A percentile compares a stretch with the other conserved stretches of the same genome.
Evolutionary conservation across 257 asterid species (phyloP).

Genomic region (Fraxinus excelsior): DNA sequence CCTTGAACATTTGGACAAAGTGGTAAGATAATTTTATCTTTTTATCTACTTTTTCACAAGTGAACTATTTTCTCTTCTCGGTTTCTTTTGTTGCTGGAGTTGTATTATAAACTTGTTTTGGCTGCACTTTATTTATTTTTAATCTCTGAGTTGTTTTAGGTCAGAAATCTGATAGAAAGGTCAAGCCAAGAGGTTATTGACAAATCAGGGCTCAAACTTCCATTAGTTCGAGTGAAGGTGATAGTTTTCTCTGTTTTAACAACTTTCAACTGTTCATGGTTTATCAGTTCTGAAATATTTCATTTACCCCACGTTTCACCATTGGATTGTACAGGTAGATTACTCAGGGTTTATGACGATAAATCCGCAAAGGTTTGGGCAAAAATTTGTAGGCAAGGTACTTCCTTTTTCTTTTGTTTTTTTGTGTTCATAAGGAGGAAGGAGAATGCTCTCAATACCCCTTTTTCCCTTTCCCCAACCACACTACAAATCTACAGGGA

Average conservation of each 20-base stretch:
- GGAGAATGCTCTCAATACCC: background rate
- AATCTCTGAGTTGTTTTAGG: conserved; percentile 49
- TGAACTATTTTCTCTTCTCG: background rate
- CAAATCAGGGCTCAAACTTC: conserved; percentile 77
- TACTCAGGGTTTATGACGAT: conserved; percentile 98
- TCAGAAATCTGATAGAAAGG: conserved; percentile 70
- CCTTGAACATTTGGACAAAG: conserved; percentile 92
- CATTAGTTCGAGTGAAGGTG: conserved; percentile 89
- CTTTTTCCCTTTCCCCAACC: background rate
- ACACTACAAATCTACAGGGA: background rate
- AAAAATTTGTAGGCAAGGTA: conserved; percentile 98
- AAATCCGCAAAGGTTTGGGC: conserved; percentile 96
- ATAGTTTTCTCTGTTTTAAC: conserved; percentile 23
- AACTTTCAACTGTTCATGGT: conserved; percentile 1
- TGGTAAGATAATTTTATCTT: conserved; percentile 48
- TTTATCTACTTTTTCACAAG: conserved; percentile 12
- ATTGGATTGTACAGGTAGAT: conserved; percentile 70
- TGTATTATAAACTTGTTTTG: background rate
- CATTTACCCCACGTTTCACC: conserved; percentile 25
- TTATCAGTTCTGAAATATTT: background rate
- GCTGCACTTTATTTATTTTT: conserved; percentile 17
- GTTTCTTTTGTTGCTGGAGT: conserved; percentile 2
- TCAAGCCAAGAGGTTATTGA: conserved; percentile 55
- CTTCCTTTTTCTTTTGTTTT: background rate
- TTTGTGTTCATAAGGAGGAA: background rate